Percentiles rank a stretch among this genome's conserved stretches.
phyloP scores from a whole-genome alignment of 1,284 basidiomycete species.

The Rhodotorula sp. region DNA sequence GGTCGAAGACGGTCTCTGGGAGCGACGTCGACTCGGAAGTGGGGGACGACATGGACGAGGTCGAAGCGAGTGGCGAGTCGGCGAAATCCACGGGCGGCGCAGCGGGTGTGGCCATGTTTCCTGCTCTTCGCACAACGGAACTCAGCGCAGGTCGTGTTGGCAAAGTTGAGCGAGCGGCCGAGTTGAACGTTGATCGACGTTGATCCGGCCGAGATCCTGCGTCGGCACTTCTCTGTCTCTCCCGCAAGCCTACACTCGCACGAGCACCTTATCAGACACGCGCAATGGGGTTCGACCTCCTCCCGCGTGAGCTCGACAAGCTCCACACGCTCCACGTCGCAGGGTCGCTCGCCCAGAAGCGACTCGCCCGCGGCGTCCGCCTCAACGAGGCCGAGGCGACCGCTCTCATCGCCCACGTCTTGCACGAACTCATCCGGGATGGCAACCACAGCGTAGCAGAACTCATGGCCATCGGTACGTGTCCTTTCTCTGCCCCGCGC shows the following conservation, averaged over 20 bases:
- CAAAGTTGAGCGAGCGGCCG: too few species aligned
- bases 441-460: slow-evolving; percentile 82
- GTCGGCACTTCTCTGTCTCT: background rate
- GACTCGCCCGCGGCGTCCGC: slow-evolving; percentile 82
- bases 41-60: background rate
- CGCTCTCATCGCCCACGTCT: slow-evolving; percentile 83
- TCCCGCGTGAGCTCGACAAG: slow-evolving; percentile 51
- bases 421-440: slow-evolving; percentile 96
- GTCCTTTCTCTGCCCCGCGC: background rate
- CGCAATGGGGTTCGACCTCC: slow-evolving; percentile 32
- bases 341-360: slow-evolving; percentile 86
- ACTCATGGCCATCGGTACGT: slow-evolving; percentile 73
- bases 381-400: slow-evolving; percentile 86
- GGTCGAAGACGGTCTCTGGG: slow-evolving; percentile 10
- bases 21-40: background rate
- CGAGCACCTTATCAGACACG: too few species aligned
- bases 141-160: background rate
- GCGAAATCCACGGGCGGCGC: background rate
- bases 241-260: background rate
- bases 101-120: background rate
- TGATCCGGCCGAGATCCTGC: background rate
- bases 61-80: background rate
- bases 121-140: background rate
- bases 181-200: too few species aligned
- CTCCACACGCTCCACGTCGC: slow-evolving; percentile 57